A percentile compares a stretch with the other conserved stretches of the same genome.
Evolutionary conservation across 2,329 filamentous ascomycete species (phyloP).

Genomic region (Cladosporium sp.): DNA sequence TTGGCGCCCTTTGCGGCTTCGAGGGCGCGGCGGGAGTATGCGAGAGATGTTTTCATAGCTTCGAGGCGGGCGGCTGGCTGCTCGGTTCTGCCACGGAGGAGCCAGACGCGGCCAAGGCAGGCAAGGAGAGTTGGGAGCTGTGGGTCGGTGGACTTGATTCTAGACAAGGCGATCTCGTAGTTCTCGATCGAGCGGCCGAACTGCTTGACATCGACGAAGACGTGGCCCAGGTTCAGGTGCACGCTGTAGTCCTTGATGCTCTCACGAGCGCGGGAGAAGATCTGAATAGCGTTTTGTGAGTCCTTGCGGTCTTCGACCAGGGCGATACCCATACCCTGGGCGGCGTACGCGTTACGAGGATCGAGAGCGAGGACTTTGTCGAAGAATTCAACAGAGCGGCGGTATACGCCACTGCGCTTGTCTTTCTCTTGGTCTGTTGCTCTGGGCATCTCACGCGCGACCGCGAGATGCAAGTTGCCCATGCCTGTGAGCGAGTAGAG

Average conservation of each 20-base stretch:
- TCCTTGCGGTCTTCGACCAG: constrained; percentile 94
- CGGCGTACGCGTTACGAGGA: constrained; percentile 91
- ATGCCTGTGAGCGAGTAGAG: constrained; percentile 95
- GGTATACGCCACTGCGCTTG: constrained; percentile 83
- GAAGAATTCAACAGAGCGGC: constrained; percentile 95
- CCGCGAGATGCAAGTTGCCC: constrained; percentile 89
- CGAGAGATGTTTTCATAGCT: constrained; percentile 65
- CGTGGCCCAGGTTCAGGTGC: constrained; percentile 89
- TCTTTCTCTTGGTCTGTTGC: constrained; percentile 88
- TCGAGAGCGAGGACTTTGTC: constrained; percentile 97
- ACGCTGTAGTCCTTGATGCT: constrained; percentile 86
- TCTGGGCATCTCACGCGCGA: constrained; percentile 91
- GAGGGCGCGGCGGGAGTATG: constrained; percentile 70
- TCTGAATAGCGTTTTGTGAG: constrained; percentile 74
- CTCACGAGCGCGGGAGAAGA: constrained; percentile 88
- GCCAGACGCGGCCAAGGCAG: constrained; percentile 85
- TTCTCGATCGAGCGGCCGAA: constrained; percentile 89
- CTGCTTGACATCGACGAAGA: constrained; percentile 87
- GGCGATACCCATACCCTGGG: constrained; percentile 92
- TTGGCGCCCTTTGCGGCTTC: constrained; percentile 62
- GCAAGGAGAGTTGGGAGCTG: constrained; percentile 65
- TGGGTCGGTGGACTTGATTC: constrained; percentile 76
- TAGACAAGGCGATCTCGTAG: constrained; percentile 82
- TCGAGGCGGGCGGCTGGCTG: constrained; percentile 51
- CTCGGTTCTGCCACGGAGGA: constrained; percentile 74